A percentile compares a stretch with the other conserved stretches of the same genome.
Conservation (phyloP, 768 basidiomycete species). For the Dioszegia hungarica region DNA sequence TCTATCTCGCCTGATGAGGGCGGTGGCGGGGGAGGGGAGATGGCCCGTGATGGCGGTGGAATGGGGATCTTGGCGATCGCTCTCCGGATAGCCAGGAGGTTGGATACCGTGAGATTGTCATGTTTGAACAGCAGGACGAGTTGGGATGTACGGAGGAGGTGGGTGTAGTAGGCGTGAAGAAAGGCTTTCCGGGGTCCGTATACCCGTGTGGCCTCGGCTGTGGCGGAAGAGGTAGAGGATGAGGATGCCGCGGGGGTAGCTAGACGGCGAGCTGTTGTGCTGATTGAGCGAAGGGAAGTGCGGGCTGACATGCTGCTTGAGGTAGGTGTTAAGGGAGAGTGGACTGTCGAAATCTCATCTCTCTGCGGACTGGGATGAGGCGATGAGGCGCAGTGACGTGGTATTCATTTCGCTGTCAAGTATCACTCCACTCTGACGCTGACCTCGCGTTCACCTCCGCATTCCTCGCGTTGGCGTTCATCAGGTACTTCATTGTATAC, state of each 20-base stretch:
- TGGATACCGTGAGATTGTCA: constrained; percentile 62
- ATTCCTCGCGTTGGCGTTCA: too few relatives aligned
- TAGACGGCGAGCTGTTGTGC: neutral
- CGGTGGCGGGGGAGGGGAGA: constrained; percentile 2
- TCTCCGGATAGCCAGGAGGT: constrained; percentile 63
- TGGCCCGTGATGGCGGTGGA: constrained; percentile 6
- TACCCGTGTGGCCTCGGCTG: constrained; percentile 53
- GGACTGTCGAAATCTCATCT: neutral
- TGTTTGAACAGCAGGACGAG: constrained; percentile 77
- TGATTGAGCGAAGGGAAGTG: neutral
- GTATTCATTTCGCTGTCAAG: too few relatives aligned
- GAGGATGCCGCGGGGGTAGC: neutral
- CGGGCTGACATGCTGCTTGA: constrained; percentile 4
- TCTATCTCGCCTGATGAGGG: constrained; percentile 31
- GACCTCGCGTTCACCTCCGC: too few relatives aligned
- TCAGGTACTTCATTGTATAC: too few relatives aligned
- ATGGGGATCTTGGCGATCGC: constrained; percentile 59
- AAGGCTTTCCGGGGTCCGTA: constrained; percentile 75
- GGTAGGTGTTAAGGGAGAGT: too few relatives aligned
- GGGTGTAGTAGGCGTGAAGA: constrained; percentile 73
- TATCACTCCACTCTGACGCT: too few relatives aligned
- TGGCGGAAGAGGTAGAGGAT: neutral
- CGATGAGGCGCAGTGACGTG: too few relatives aligned
- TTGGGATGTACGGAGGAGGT: constrained; percentile 59
- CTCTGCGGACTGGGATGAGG: too few relatives aligned